Percentiles rank a stretch among this genome's conserved stretches.
Evolutionary conservation across 768 basidiomycete species (phyloP).

Genomic region (Suillus clintonianus): DNA sequence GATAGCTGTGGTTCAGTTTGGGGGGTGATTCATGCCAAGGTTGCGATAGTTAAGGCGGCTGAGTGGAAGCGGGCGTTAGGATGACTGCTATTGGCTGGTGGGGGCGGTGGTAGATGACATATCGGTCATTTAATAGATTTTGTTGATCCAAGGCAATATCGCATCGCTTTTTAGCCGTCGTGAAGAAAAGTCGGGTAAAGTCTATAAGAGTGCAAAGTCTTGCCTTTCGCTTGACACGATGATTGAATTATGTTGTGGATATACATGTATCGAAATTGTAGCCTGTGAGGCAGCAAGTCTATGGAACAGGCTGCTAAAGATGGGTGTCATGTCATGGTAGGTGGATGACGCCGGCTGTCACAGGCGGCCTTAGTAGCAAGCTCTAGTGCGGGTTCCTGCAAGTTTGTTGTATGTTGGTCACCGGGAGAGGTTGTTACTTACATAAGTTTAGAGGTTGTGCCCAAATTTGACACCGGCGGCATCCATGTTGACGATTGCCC

Average conservation of each 20-base stretch:
- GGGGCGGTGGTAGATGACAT: not conserved
- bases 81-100: too few relatives aligned
- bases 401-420: not conserved
- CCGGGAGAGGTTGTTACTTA: too few relatives aligned
- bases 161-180: not conserved
- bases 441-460: too few relatives aligned
- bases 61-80: too few relatives aligned
- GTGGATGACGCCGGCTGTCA: not conserved
- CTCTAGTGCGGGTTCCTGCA: not conserved
- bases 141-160: not conserved
- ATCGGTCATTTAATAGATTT: not conserved
- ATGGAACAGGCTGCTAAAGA: not conserved
- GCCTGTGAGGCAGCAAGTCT: not conserved
- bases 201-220: too few relatives aligned
- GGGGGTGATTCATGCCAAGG: not conserved
- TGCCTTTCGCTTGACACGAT: too few relatives aligned
- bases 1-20: not conserved
- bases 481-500: too few relatives aligned
- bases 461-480: too few relatives aligned
- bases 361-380: not conserved
- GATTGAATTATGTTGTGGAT: too few relatives aligned
- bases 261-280: not conserved
- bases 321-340: not conserved
- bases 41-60: not conserved
- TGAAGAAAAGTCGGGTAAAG: not conserved